Base-by-base conservation (phyloP, 805 yeast species). In the Maudiozyma serrabonitensis region DNA sequence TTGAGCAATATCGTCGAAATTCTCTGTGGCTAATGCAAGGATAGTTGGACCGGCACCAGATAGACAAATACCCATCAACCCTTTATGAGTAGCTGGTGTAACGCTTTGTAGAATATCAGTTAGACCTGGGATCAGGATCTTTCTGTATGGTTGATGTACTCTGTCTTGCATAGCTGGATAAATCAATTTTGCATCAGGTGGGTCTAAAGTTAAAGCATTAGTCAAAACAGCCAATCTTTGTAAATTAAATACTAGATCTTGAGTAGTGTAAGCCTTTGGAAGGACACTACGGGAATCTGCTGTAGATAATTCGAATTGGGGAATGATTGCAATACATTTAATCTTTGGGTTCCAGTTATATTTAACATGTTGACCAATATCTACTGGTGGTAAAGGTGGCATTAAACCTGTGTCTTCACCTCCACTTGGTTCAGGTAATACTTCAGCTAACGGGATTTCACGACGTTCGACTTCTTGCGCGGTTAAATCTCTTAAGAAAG, bases 11-110 rank as follows among this genome's bases (percentile, higher is more conserved):
- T 71, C 75, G 7, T 89, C 96, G 58, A 81, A 93, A 66, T 87
- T 86, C 18, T 79, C 83, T 4, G 96, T 89, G 4, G 99, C 98
- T 54, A 93, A 75, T 41, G 96, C 95, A 54, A 93, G 72, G 50
- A 93, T 90, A 7, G 99, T 93, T 50, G 99, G 99, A 8, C 99
- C 99, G 6, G 99, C 99, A 47, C 99, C 99, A 26, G 95, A 85
- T 51, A 93, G 75, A 66, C 99, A 93, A 58, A 93, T 87, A 47
- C 99, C 99, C 51, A 93, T 75, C 45, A 90, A 74, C 3, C 97
- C 97, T 1, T 84, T 83, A 64, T 87, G 86, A 6, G 86, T 73
- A 43, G 78, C 75, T 41, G 98, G 96, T 0, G 95, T 87, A 46
- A 93, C 82, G 13, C 84, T 75, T 6, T 80, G 73, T 57, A 93